phyloP scores from a whole-genome alignment of 345 rosid genomes.

The Angophora floribunda region DNA sequence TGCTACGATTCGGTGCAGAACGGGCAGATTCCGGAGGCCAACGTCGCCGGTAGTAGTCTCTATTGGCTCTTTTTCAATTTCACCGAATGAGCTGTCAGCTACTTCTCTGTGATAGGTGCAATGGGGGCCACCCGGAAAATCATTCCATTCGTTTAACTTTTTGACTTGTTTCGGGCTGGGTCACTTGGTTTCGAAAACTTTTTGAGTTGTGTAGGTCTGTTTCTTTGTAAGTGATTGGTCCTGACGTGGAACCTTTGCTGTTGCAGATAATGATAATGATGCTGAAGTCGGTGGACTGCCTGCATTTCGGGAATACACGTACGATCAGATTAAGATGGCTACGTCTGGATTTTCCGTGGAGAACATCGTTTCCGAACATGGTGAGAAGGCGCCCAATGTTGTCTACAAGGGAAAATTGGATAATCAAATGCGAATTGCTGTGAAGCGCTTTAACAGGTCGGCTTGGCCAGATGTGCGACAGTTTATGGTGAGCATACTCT shows the following conservation, averaged over 20 bases:
- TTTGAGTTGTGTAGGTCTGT: not conserved
- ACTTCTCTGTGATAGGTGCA: not conserved
- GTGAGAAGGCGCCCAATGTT: slow-evolving; percentile 90
- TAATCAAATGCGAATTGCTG: slow-evolving; percentile 70
- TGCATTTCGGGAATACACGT: slow-evolving; percentile 49
- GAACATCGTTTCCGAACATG: slow-evolving; percentile 88
- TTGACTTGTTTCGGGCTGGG: not conserved
- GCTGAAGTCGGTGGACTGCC: slow-evolving; percentile 30
- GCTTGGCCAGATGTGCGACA: slow-evolving; percentile 96
- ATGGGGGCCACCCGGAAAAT: not conserved
- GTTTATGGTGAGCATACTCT: slow-evolving; percentile 40
- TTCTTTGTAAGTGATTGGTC: not conserved
- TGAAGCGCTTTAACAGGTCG: slow-evolving; percentile 73
- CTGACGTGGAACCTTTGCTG: not conserved
- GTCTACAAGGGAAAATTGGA: slow-evolving; percentile 84
- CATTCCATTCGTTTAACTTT: not conserved
- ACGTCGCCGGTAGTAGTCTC: slow-evolving; percentile 17
- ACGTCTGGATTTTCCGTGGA: slow-evolving; percentile 86
- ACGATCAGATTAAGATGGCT: slow-evolving; percentile 67
- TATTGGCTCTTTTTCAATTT: not conserved
- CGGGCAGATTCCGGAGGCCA: slow-evolving; percentile 6
- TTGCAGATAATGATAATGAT: slow-evolving; percentile 45
- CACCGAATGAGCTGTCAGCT: not conserved
- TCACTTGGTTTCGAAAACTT: not conserved
- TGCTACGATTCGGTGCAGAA: slow-evolving; percentile 8